phyloP scores from a whole-genome alignment of 148 eudicot species.

The Rhododendron ferrugineum region DNA sequence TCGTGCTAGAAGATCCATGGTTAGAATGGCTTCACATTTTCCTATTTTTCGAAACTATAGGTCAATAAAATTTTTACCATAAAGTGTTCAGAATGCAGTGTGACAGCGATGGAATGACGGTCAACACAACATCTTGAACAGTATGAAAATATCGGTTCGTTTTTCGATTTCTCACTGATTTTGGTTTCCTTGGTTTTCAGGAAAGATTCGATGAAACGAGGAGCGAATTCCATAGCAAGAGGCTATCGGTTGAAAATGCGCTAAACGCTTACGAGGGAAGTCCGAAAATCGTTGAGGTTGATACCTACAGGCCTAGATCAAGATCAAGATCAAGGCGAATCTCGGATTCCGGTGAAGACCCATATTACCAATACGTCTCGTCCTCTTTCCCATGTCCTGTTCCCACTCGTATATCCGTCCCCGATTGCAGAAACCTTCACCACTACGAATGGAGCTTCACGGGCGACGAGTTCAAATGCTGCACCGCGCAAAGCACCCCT shows the following conservation, averaged over 20 bases:
- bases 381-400: constrained; percentile 56
- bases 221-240: constrained; percentile 62
- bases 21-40: constrained; percentile 17
- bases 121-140: not conserved
- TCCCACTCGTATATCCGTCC: constrained; percentile 42
- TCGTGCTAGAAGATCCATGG: constrained; percentile 52
- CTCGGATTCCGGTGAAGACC: constrained; percentile 48
- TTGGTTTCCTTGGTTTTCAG: constrained; percentile 23
- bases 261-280: constrained; percentile 47
- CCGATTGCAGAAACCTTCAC: constrained; percentile 33
- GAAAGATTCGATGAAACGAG: constrained; percentile 54
- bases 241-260: constrained; percentile 55
- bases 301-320: constrained; percentile 58
- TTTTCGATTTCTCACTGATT: too few relatives aligned
- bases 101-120: not conserved
- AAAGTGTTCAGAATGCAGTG: not conserved
- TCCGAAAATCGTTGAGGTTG: constrained; percentile 88
- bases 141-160: too few relatives aligned
- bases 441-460: constrained; percentile 49
- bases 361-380: constrained; percentile 40
- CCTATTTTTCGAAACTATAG: not conserved
- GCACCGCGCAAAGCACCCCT: constrained; percentile 82
- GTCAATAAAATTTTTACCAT: too few relatives aligned
- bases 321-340: constrained; percentile 59
- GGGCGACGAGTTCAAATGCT: constrained; percentile 40